phyloP scores from a whole-genome alignment of 805 yeast genomes.

The Teunomyces tritomae region DNA sequence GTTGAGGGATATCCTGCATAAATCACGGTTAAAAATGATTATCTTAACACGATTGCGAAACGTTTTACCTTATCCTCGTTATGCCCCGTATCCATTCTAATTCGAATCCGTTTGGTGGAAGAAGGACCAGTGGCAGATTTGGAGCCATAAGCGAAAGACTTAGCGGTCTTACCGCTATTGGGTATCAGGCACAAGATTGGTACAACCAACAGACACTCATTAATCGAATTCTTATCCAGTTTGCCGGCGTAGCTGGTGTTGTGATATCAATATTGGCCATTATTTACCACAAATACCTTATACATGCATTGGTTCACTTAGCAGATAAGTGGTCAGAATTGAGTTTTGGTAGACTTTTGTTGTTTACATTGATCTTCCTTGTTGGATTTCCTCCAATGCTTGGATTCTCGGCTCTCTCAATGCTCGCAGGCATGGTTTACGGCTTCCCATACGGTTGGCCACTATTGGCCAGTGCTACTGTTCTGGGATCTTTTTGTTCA shows the following conservation, averaged over 20 bases:
- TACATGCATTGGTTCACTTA: conserved; percentile 35
- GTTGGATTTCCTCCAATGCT: conserved; percentile 90
- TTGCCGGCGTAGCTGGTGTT: conserved; percentile 18
- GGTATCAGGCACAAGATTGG: conserved; percentile 12
- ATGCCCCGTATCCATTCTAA: conserved; percentile 2
- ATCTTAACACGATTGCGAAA: background rate
- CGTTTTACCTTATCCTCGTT: background rate
- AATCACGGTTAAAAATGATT: background rate
- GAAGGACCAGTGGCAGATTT: background rate
- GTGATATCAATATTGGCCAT: conserved; percentile 17
- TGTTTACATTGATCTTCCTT: conserved; percentile 53
- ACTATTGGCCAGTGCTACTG: conserved; percentile 63
- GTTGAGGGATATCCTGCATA: background rate
- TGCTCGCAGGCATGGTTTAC: conserved; percentile 74
- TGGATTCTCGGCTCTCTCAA: conserved; percentile 72
- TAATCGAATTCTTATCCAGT: conserved; percentile 11
- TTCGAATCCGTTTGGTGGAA: background rate
- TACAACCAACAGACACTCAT: conserved; percentile 14
- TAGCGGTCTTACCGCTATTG: background rate
- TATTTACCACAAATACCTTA: conserved; percentile 35
- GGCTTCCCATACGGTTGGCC: conserved; percentile 84
- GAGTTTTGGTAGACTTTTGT: conserved; percentile 40
- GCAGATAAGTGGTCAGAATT: conserved; percentile 47
- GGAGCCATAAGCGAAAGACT: background rate
- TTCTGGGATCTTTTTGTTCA: conserved; percentile 72